Percentiles rank a stretch among this genome's conserved stretches.
Evolutionary conservation across 306 rosid genomes (phyloP).

Genomic region (Gleditsia sinensis): DNA sequence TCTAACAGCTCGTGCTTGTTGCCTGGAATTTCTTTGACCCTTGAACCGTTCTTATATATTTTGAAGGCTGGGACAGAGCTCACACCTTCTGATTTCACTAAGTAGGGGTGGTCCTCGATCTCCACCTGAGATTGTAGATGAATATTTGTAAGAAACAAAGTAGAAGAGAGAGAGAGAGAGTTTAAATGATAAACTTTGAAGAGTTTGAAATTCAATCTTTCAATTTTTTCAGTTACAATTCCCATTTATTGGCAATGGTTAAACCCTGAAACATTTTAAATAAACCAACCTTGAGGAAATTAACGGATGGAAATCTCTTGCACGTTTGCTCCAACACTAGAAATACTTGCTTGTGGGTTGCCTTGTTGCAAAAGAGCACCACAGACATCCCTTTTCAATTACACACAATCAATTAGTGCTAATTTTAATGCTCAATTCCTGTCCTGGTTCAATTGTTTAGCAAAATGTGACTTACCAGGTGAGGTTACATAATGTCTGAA

Average conservation of each 20-base stretch:
- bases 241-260: not conserved
- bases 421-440: not conserved
- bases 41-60: slow-evolving; percentile 86
- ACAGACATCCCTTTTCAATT: slow-evolving; percentile 74
- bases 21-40: slow-evolving; percentile 74
- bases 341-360: slow-evolving; percentile 52
- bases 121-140: slow-evolving; percentile 61
- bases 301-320: slow-evolving; percentile 79
- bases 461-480: slow-evolving; percentile 57
- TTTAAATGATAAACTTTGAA: no score
- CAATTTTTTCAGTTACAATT: not conserved
- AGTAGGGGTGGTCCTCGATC: slow-evolving; percentile 81
- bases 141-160: not conserved
- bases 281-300: slow-evolving; percentile 82
- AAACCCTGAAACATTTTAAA: not conserved
- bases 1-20: slow-evolving; percentile 63
- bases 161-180: no score
- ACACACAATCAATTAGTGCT: not conserved
- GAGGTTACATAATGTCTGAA: slow-evolving; percentile 77
- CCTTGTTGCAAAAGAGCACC: slow-evolving; percentile 72
- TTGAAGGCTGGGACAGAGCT: slow-evolving; percentile 64
- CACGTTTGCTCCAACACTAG: slow-evolving; percentile 65
- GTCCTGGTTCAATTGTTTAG: not conserved
- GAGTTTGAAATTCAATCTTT: no score
- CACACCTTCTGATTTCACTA: slow-evolving; percentile 77